These are phyloP conservation scores for Leucocoprinus sp. DNA, from an alignment of 768 basidiomycete genomes.

Conservation along the genomic window DNA sequence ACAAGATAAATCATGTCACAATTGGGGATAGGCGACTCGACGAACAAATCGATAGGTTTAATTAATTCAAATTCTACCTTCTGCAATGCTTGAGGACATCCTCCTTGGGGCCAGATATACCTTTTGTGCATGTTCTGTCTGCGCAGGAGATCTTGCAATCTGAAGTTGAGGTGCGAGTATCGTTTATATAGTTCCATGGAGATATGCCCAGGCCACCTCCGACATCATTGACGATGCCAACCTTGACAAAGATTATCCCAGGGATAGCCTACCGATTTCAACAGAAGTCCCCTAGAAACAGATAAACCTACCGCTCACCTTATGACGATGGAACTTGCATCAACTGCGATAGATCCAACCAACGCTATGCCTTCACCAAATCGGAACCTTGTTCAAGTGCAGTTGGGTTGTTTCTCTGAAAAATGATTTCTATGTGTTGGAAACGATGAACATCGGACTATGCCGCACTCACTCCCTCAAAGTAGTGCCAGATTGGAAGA, in stretches of 20 bases:
- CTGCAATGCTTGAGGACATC: slow-evolving; percentile 24
- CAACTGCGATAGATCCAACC: slow-evolving; percentile 23
- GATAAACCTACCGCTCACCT: slow-evolving; percentile 13
- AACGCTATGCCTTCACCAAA: slow-evolving; percentile 25
- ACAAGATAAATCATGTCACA: slow-evolving; percentile 36
- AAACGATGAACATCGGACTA: not conserved
- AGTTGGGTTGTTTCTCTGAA: not conserved
- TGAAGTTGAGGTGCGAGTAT: slow-evolving; percentile 21
- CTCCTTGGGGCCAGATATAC: slow-evolving; percentile 23
- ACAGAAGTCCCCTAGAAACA: not conserved
- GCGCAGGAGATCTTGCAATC: slow-evolving; percentile 24
- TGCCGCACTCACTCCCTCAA: slow-evolving; percentile 14
- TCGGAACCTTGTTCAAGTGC: slow-evolving; percentile 13
- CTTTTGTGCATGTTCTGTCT: slow-evolving; percentile 19
- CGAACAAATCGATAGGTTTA: slow-evolving; percentile 16
- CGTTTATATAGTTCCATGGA: slow-evolving; percentile 19
- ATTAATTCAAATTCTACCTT: slow-evolving; percentile 24
- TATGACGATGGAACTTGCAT: slow-evolving; percentile 20
- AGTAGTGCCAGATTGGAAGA: slow-evolving; percentile 16
- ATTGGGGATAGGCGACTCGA: slow-evolving; percentile 5
- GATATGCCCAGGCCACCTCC: slow-evolving; percentile 27
- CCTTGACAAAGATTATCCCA: slow-evolving; percentile 18
- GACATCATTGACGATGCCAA: slow-evolving; percentile 27
- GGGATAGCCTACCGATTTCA: slow-evolving; percentile 17
- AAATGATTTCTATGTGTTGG: not conserved